A percentile compares a stretch with the other conserved stretches of the same genome.
Evolutionary conservation across 106 monocot genomes (phyloP).

Genomic region (Alisma plantagoaquatica): DNA sequence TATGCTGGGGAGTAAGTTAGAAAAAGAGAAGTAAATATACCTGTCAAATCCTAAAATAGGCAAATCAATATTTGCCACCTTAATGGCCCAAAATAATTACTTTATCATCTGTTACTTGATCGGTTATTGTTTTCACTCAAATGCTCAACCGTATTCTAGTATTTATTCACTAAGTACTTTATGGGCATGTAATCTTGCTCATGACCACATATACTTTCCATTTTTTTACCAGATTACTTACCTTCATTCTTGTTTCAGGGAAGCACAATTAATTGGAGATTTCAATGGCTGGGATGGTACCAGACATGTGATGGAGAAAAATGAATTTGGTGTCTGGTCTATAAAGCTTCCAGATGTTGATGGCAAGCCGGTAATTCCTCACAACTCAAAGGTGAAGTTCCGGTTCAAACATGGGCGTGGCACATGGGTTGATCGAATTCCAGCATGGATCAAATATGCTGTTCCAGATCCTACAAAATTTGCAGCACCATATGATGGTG

Average conservation of each 20-base stretch:
- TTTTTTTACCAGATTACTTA: neutral
- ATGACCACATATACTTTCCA: neutral
- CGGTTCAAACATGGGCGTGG: slow-evolving; percentile 69
- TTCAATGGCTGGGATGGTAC: slow-evolving; percentile 93
- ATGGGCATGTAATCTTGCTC: no score
- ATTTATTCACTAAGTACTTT: no score
- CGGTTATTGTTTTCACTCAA: neutral
- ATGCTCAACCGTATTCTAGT: neutral
- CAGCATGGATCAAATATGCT: slow-evolving; percentile 90
- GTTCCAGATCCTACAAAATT: slow-evolving; percentile 58
- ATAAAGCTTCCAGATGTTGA: slow-evolving; percentile 43
- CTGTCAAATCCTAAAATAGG: no score
- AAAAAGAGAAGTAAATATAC: no score
- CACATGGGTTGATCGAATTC: slow-evolving; percentile 80
- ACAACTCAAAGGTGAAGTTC: slow-evolving; percentile 86
- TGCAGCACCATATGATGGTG: slow-evolving; percentile 89
- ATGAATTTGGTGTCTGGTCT: slow-evolving; percentile 87
- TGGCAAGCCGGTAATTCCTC: slow-evolving; percentile 58
- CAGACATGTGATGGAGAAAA: slow-evolving; percentile 70
- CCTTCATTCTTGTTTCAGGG: slow-evolving; percentile 23
- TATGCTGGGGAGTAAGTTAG: no score
- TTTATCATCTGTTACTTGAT: neutral
- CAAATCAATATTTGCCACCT: neutral
- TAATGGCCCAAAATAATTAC: neutral
- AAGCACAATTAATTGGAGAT: slow-evolving; percentile 85